Percentiles rank a stretch among this genome's conserved stretches.
These are phyloP conservation scores for Globisporangium solare DNA, from an alignment of 352 stramenopile genomes.

Conservation along the genomic window DNA sequence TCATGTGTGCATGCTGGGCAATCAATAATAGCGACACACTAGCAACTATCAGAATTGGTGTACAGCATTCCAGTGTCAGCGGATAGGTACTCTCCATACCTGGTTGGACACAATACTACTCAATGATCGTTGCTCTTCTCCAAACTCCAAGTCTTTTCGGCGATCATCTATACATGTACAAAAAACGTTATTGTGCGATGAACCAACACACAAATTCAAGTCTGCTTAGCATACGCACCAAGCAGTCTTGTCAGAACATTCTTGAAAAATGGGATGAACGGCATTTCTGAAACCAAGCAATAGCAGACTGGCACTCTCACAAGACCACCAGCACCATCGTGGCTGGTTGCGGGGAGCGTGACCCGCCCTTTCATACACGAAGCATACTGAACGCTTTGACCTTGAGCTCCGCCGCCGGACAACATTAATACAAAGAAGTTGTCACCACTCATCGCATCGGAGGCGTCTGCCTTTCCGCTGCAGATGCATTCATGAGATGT, in stretches of 20 bases:
- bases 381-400: constrained; percentile 49
- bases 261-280: constrained; percentile 42
- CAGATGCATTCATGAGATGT: not conserved
- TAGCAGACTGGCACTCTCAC: constrained; percentile 37
- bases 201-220: not conserved
- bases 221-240: constrained; percentile 13
- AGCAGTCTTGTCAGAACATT: constrained; percentile 27
- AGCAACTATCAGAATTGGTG: not conserved
- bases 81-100: constrained; percentile 15
- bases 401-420: constrained; percentile 39
- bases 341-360: constrained; percentile 10
- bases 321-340: constrained; percentile 11
- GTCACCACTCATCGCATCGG: not conserved
- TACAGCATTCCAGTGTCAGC: not conserved
- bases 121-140: constrained; percentile 7
- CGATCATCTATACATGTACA: constrained; percentile 10
- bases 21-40: not conserved
- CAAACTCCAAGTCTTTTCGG: constrained; percentile 3
- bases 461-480: not conserved
- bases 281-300: constrained; percentile 39
- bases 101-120: constrained; percentile 39
- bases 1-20: constrained; percentile 31
- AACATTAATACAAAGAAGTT: constrained; percentile 53
- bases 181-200: not conserved
- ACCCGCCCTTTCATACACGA: constrained; percentile 45